phyloP scores from a whole-genome alignment of 345 rosid genomes.

The Noccaea caerulescens region DNA sequence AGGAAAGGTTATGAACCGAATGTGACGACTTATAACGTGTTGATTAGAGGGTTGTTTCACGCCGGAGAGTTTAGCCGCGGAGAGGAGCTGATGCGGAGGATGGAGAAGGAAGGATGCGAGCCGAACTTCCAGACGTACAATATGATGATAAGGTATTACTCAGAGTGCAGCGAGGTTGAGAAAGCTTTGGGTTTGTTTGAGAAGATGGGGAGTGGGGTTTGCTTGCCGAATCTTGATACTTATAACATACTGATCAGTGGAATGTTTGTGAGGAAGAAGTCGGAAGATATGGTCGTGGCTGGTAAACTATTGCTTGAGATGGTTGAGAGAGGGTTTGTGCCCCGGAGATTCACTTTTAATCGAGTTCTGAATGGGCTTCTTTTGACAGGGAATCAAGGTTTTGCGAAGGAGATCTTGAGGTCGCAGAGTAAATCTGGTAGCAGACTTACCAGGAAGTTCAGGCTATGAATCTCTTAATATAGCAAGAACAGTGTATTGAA shows the following conservation, averaged over 20 bases:
- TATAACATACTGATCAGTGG: slow-evolving; percentile 75
- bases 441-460: slow-evolving; percentile 55
- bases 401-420: slow-evolving; percentile 75
- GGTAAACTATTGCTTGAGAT: slow-evolving; percentile 84
- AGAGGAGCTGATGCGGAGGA: slow-evolving; percentile 62
- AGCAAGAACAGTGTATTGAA: slow-evolving; percentile 16
- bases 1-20: slow-evolving; percentile 75
- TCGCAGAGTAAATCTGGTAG: slow-evolving; percentile 66
- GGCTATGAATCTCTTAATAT: slow-evolving; percentile 47
- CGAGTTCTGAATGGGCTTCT: slow-evolving; percentile 82
- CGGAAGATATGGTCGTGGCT: slow-evolving; percentile 75
- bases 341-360: slow-evolving; percentile 73
- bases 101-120: slow-evolving; percentile 64
- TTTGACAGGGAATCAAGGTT: slow-evolving; percentile 79
- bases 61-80: slow-evolving; percentile 68
- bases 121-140: slow-evolving; percentile 87
- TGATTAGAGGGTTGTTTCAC: slow-evolving; percentile 85
- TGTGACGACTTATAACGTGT: slow-evolving; percentile 64
- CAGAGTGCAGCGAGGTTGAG: slow-evolving; percentile 72
- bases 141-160: slow-evolving; percentile 67
- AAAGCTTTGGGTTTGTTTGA: slow-evolving; percentile 64
- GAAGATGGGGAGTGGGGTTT: slow-evolving; percentile 64
- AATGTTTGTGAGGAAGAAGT: slow-evolving; percentile 88
- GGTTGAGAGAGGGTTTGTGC: slow-evolving; percentile 91
- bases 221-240: slow-evolving; percentile 90